Evolutionary conservation across 2,329 filamentous ascomycete genomes (phyloP).

Genomic region (Graphilbum sp.): DNA sequence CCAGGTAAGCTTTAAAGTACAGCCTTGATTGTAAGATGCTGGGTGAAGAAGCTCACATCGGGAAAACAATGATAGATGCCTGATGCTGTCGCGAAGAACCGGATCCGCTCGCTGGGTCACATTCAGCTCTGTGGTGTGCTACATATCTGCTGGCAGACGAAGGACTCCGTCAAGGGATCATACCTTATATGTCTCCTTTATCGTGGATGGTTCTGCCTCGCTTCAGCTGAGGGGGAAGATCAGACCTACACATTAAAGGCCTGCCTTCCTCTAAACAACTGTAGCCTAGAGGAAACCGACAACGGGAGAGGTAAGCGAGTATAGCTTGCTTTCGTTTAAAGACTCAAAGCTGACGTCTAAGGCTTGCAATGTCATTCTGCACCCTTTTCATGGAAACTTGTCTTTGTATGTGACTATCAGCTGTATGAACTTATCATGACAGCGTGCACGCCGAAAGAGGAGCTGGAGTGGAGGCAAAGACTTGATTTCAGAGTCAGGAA

Average conservation of each 20-base stretch:
- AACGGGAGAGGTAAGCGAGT: conserved; percentile 53
- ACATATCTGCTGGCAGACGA: conserved; percentile 66
- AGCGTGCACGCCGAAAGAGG: conserved; percentile 68
- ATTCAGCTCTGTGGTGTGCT: conserved; percentile 69
- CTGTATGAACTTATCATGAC: conserved; percentile 77
- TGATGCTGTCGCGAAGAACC: conserved; percentile 37
- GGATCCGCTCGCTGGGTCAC: conserved; percentile 68
- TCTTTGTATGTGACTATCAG: conserved; percentile 62
- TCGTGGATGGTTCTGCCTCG: conserved; percentile 61
- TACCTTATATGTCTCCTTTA: conserved; percentile 85
- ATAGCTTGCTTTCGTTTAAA: too few relatives aligned
- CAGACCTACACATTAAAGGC: conserved; percentile 58
- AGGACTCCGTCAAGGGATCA: conserved; percentile 49
- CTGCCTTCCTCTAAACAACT: conserved; percentile 50
- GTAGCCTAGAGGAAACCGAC: conserved; percentile 54
- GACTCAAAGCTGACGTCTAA: too few relatives aligned
- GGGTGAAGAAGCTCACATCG: background rate
- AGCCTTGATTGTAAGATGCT: background rate
- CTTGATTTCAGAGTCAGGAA: conserved; percentile 35
- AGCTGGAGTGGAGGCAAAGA: conserved; percentile 61
- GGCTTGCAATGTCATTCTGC: conserved; percentile 77
- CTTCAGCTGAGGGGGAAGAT: conserved; percentile 46
- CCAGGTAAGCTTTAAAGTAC: conserved; percentile 39
- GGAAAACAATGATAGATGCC: conserved; percentile 12
- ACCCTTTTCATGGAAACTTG: conserved; percentile 79